These are phyloP conservation scores for Nigrospora oryzae DNA, from an alignment of 2,329 filamentous ascomycete species.

Conservation along the genomic window DNA sequence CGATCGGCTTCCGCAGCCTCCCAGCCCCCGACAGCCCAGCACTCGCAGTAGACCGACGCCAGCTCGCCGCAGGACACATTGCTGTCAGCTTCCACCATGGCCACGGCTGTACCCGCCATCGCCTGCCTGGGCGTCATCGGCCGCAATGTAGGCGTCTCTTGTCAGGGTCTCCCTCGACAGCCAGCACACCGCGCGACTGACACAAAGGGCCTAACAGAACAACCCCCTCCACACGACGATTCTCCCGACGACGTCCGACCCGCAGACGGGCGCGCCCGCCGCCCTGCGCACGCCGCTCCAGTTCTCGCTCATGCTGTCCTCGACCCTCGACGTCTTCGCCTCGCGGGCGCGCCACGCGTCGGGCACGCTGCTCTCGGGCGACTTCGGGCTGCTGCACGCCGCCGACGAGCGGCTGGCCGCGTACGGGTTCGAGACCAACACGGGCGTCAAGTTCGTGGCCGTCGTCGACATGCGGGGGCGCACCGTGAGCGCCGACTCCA, in stretches of 20 bases:
- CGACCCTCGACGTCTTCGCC: slow-evolving; percentile 89
- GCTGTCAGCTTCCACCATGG: slow-evolving; percentile 29
- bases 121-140: slow-evolving; percentile 92
- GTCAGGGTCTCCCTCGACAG: not conserved
- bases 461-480: slow-evolving; percentile 85
- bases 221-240: slow-evolving; percentile 91
- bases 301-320: slow-evolving; percentile 85
- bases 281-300: slow-evolving; percentile 69
- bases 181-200: not conserved
- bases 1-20: no score
- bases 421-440: slow-evolving; percentile 96
- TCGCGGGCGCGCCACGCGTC: slow-evolving; percentile 65
- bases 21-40: no score
- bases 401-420: slow-evolving; percentile 87
- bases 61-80: no score
- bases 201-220: slow-evolving; percentile 50
- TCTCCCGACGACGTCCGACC: slow-evolving; percentile 55
- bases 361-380: slow-evolving; percentile 53
- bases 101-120: slow-evolving; percentile 65
- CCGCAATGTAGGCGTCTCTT: slow-evolving; percentile 58
- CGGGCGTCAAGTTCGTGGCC: slow-evolving; percentile 81
- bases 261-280: slow-evolving; percentile 34
- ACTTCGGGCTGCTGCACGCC: slow-evolving; percentile 85
- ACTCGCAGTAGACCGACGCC: no score
- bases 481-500: slow-evolving; percentile 17